phyloP scores from a whole-genome alignment of 2,329 filamentous ascomycete species.

The Parastagonospora avenae region DNA sequence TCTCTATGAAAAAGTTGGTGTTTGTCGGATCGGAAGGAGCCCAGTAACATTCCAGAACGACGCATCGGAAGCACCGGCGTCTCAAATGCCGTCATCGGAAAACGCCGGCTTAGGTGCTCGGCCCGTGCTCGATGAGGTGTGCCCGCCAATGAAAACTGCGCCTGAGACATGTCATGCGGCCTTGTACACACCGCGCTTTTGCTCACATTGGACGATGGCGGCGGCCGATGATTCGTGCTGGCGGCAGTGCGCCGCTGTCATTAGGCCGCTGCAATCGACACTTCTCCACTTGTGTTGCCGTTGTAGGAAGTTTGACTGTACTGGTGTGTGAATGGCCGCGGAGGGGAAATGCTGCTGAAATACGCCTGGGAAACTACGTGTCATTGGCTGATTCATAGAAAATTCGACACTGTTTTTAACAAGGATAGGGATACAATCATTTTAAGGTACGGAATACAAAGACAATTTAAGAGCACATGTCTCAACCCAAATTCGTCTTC shows the following conservation, averaged over 20 bases:
- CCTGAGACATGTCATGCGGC: neutral
- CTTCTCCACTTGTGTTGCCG: neutral
- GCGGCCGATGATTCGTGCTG: neutral
- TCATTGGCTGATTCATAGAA: too few species aligned
- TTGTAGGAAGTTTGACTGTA: slow-evolving; percentile 1
- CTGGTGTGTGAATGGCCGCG: neutral
- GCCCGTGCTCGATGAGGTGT: neutral
- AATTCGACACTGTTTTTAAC: too few species aligned
- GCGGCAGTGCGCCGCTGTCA: slow-evolving; percentile 2
- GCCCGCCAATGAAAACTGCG: neutral
- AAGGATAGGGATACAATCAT: too few species aligned
- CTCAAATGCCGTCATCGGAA: neutral
- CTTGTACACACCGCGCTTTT: neutral
- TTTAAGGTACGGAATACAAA: too few species aligned
- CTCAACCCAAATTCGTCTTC: too few species aligned
- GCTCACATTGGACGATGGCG: neutral
- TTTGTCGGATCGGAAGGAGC: slow-evolving; percentile 1
- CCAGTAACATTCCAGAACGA: neutral
- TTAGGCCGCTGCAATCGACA: slow-evolving; percentile 7
- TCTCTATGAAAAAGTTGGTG: neutral
- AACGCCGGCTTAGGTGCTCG: neutral
- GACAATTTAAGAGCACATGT: too few species aligned
- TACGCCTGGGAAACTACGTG: neutral
- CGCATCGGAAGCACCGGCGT: neutral
- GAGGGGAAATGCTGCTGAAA: neutral